Evolutionary conservation across 2,329 filamentous ascomycete species (phyloP).

Genomic region (Boeremia lycopersici): DNA sequence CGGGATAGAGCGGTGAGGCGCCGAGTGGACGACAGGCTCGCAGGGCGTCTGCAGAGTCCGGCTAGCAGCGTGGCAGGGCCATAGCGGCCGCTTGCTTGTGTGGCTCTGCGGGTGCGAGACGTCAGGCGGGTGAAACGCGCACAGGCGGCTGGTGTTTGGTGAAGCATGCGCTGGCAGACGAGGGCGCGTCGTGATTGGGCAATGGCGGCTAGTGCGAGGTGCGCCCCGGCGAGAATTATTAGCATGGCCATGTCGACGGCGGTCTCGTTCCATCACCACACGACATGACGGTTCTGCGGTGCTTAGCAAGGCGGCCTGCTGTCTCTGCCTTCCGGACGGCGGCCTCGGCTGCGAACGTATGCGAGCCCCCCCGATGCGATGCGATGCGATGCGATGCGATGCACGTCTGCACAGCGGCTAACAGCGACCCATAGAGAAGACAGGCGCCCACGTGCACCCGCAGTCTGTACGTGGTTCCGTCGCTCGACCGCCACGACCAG

Average conservation of each 20-base stretch:
- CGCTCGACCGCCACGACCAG: constrained; percentile 53
- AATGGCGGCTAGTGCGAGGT: constrained; percentile 2
- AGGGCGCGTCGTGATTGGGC: constrained; percentile 41
- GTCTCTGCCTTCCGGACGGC: constrained; percentile 27
- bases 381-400: neutral
- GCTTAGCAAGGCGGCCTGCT: constrained; percentile 37
- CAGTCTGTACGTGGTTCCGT: constrained; percentile 54
- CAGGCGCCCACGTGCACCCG: constrained; percentile 27
- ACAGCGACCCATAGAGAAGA: constrained; percentile 35
- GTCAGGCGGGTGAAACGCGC: constrained; percentile 38
- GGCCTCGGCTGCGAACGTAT: constrained; percentile 30
- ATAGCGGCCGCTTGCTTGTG: constrained; percentile 32
- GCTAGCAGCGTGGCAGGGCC: constrained; percentile 34
- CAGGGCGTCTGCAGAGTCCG: constrained; percentile 19
- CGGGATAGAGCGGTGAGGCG: constrained; percentile 38
- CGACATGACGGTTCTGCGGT: constrained; percentile 43
- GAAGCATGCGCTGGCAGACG: constrained; percentile 16
- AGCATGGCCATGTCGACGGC: constrained; percentile 9
- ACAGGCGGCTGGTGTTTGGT: constrained; percentile 39
- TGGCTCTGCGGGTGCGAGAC: constrained; percentile 37
- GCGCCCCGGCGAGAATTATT: constrained; percentile 13
- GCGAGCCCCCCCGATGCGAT: constrained; percentile 11
- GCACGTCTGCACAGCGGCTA: constrained; percentile 25
- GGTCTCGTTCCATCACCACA: constrained; percentile 12
- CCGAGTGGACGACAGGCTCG: constrained; percentile 41